Evolutionary conservation across 2,329 filamentous ascomycete species (phyloP).

Genomic region (Clathrospora elynae): DNA sequence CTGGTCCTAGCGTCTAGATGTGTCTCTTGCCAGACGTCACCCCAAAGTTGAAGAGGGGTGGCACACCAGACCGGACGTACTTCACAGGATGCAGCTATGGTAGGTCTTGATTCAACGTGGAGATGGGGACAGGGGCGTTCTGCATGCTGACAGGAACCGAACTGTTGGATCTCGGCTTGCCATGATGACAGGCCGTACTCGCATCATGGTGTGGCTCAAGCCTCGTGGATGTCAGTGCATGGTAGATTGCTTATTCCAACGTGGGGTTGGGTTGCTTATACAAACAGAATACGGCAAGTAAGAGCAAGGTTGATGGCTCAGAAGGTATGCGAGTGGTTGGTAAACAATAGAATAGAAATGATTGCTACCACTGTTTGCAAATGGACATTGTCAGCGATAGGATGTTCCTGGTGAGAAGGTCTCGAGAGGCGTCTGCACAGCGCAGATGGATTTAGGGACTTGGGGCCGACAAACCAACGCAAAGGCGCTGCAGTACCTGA

Average conservation of each 20-base stretch:
- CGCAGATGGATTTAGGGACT: conserved; percentile 13
- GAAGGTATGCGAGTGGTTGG: not conserved
- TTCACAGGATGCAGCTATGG: conserved; percentile 26
- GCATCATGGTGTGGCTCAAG: conserved; percentile 32
- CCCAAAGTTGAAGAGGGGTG: conserved; percentile 16
- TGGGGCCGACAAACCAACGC: conserved; percentile 13
- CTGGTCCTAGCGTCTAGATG: conserved; percentile 22
- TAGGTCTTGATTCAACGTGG: conserved; percentile 39
- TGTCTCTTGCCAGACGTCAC: conserved; percentile 16
- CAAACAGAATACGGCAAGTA: not conserved
- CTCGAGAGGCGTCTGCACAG: conserved; percentile 15
- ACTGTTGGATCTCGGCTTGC: conserved; percentile 16
- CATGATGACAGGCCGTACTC: conserved; percentile 18
- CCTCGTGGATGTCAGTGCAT: conserved; percentile 23
- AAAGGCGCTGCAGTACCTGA: conserved; percentile 8
- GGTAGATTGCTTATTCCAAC: conserved; percentile 24
- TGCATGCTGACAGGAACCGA: conserved; percentile 37
- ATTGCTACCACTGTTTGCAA: too few species aligned
- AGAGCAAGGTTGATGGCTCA: not conserved
- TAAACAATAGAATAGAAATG: too few species aligned
- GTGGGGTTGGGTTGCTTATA: conserved; percentile 10
- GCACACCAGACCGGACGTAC: conserved; percentile 27
- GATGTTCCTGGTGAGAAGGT: not conserved
- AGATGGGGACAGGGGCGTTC: conserved; percentile 31
- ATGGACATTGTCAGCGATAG: conserved; percentile 1